Base-by-base conservation (phyloP, 139 green algal genomes). In the Pleodorina starrii region DNA sequence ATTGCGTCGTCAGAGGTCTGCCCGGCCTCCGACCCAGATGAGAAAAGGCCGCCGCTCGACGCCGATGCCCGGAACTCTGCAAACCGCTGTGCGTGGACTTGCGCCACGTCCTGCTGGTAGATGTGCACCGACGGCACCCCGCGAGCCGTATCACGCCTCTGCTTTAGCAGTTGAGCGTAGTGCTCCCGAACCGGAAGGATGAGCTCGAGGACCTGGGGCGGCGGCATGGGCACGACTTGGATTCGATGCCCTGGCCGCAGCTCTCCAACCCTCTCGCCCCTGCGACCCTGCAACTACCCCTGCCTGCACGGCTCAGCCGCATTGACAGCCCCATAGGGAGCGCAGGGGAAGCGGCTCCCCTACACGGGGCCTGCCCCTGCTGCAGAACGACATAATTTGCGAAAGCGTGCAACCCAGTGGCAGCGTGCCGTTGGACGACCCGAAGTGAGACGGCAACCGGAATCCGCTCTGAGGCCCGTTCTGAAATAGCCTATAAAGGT, bases 131-230 rank as follows among this genome's bases (percentile, higher is more conserved):
- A 12, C 9, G 44, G 29, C 44, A 6, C 29, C 25, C 16, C 43
- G 1, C 29, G 3, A 35, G 29, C 29, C 16, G 6, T 10, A 11
- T 87, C 59, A 0, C 21, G 7, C 59, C 32, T 63, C 3, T 48
- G 42, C 38, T 43, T 59, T 1, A 63, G 44, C 0, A 48, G 3
- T 0, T 63, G 60, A 1, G 63, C 17, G 27, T 77, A 60, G 29
- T 63, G 42, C n/a, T 87, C 81, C 6, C 81, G 42, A 35, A 87
- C 43, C 7, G 81, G 81, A 43, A 87, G 81, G 14, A 87, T 29
- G 12, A 38, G n/a, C 60, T 87, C 81, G 0, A 87, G 59, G 7
- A 86, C 57, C 80, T 86, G 1, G 46, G 10, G 73, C 27, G 23
- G 21, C 16, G 5, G n/a, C 5, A 40, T 17, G 29, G 35, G n/a